phyloP scores from a whole-genome alignment of 139 green algal species.

The Eudorina sp. region DNA sequence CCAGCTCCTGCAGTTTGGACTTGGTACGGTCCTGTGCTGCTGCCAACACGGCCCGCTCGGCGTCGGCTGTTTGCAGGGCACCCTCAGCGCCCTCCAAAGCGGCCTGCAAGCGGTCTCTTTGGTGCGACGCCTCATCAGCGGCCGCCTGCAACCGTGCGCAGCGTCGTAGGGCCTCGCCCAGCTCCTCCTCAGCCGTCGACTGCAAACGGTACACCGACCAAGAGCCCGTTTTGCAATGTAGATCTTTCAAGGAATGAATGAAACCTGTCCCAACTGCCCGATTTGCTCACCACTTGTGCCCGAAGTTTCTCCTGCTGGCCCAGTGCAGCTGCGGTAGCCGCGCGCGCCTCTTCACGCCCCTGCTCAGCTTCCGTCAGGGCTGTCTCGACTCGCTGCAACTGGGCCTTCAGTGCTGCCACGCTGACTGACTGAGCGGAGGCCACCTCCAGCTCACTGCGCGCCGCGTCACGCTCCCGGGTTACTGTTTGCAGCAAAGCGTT shows the following conservation, averaged over 20 bases:
- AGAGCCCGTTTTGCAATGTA: no score
- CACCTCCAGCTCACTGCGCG: neutral
- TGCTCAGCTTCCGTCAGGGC: conserved; percentile 3
- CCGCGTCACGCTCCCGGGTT: conserved; percentile 30
- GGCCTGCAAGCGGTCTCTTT: conserved; percentile 37
- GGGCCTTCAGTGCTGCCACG: neutral
- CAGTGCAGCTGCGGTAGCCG: neutral
- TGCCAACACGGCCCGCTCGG: conserved; percentile 12
- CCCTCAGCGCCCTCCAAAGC: conserved; percentile 17
- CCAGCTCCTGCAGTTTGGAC: neutral
- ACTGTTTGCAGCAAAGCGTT: conserved; percentile 5
- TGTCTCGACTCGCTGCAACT: conserved; percentile 16
- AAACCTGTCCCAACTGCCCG: no score
- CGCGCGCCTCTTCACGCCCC: conserved; percentile 14
- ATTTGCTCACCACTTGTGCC: conserved; percentile 18
- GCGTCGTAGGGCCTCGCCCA: conserved; percentile 22
- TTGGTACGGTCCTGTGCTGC: neutral
- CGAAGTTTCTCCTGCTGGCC: neutral
- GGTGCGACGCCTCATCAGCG: conserved; percentile 27
- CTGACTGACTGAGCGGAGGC: neutral
- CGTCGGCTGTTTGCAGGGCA: conserved; percentile 1
- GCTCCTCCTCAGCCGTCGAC: conserved; percentile 29
- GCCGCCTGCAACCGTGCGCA: conserved; percentile 26
- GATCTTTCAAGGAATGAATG: no score
- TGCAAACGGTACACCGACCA: no score